Evolutionary conservation across 179 eudicot species (phyloP), one percentile per base, ranked within the genome.

Genomic region (Nepenthes alata): DNA sequence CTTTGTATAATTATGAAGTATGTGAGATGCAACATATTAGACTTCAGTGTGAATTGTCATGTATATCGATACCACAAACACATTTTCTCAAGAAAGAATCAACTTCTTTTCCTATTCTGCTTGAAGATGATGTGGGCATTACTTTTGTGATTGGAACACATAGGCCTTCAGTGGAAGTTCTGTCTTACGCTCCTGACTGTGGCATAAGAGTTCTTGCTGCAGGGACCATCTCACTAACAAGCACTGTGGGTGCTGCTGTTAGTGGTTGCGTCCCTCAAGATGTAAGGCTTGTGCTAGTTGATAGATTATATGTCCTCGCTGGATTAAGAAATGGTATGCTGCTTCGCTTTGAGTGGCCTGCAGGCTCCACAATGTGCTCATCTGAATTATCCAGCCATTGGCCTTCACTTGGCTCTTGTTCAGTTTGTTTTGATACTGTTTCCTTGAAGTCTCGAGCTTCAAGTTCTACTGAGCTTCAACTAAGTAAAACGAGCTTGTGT

Each of bases 271-370:
- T 93, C 35, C 98, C 98, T 67, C 96, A 93, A 81, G 98, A 89
- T 83, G 95, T 83, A 54, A 81, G 85, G 80, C 96, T 93, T 81
- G 96, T 93, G 59, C 56, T 83, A 73, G 95, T 87, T 62, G 95
- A 86, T 76, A 88, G 80, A 65, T 65, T 84, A 37, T 93, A 93
- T 70, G 75, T 93, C 59, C 86, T 93, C 50, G 78, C 85, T 25
- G 98, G 98, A 63, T 77, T 93, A 76, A 86, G 98, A 74, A 93
- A 93, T 52, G 98, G 98, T 47, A 89, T 86, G 96, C 73, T 93
- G 64, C 83, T 93, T 56, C 85, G 98, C 63, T 89, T 86, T 89
- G 98, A 93, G 73, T 91, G 96, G 98, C 98, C 98, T 55, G 65
- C 75, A 58, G 50, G 61, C 54, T 74, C 80, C 34, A 35, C 58